Evolutionary conservation across 108 stramenopile genomes (phyloP).

Genomic region (Bacterosira constricta): DNA sequence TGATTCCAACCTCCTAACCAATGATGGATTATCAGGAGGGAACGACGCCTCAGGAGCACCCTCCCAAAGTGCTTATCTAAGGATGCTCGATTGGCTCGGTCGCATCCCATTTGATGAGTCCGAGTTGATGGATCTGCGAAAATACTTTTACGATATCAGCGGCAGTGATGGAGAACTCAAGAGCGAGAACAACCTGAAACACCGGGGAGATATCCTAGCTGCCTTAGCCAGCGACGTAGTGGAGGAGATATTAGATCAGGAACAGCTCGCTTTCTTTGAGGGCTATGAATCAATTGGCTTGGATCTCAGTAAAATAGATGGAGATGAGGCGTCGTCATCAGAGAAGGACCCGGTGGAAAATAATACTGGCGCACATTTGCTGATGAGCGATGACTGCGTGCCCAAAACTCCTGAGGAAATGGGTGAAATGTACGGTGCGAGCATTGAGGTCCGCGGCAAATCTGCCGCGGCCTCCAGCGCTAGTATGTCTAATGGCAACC

Average conservation of each 20-base stretch:
- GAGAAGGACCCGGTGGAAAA: background rate
- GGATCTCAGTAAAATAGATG: slow-evolving; percentile 52
- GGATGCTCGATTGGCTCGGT: slow-evolving; percentile 84
- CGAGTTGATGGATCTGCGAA: slow-evolving; percentile 77
- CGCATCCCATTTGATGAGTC: slow-evolving; percentile 91
- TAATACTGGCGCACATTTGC: background rate
- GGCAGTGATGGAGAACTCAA: slow-evolving; percentile 67
- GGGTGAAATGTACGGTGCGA: slow-evolving; percentile 18
- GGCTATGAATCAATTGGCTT: slow-evolving; percentile 65
- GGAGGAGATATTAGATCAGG: slow-evolving; percentile 77
- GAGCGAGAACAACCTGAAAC: slow-evolving; percentile 78
- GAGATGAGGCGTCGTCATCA: slow-evolving; percentile 10
- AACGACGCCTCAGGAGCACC: slow-evolving; percentile 73
- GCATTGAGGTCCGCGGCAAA: slow-evolving; percentile 23
- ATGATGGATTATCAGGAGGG: slow-evolving; percentile 61
- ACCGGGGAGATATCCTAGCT: slow-evolving; percentile 84
- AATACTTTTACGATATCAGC: slow-evolving; percentile 82
- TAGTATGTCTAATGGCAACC: background rate
- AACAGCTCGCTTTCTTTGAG: slow-evolving; percentile 42
- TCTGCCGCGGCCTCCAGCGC: background rate
- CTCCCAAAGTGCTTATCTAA: slow-evolving; percentile 83
- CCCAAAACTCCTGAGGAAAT: slow-evolving; percentile 17
- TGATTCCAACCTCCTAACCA: slow-evolving; percentile 57
- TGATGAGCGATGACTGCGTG: slow-evolving; percentile 25
- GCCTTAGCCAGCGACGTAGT: slow-evolving; percentile 81